A percentile compares a stretch with the other conserved stretches of the same genome.
Evolutionary conservation across 148 eudicot genomes (phyloP).

Genomic region (Rhododendron vialii): DNA sequence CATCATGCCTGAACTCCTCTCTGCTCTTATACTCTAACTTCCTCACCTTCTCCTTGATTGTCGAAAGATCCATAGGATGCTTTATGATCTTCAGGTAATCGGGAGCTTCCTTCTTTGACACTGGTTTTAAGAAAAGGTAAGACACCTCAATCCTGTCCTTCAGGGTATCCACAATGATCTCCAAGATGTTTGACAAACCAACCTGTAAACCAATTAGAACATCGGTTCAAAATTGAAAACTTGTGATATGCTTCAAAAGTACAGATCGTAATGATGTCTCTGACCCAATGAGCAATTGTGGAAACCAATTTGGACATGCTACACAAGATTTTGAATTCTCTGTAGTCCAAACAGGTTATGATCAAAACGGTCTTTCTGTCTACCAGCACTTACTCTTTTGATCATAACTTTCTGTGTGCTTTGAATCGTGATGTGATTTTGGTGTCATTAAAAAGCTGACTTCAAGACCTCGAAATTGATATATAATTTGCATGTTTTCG

Average conservation of each 20-base stretch:
- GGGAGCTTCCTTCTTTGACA: slow-evolving; percentile 86
- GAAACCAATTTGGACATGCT: slow-evolving; percentile 2
- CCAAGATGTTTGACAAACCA: slow-evolving; percentile 76
- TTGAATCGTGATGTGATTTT: no score
- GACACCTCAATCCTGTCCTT: slow-evolving; percentile 53
- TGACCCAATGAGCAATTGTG: neutral
- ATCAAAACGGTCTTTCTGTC: no score
- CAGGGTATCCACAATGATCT: slow-evolving; percentile 68
- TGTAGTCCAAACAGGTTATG: no score
- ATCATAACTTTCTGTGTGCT: no score
- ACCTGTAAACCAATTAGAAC: slow-evolving; percentile 43
- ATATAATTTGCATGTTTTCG: no score
- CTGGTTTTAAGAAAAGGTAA: slow-evolving; percentile 79
- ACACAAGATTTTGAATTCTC: neutral
- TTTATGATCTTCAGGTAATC: slow-evolving; percentile 59
- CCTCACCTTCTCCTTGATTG: slow-evolving; percentile 73
- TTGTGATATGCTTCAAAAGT: neutral
- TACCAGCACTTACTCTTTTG: no score
- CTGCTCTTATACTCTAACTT: slow-evolving; percentile 68
- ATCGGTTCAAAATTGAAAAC: neutral
- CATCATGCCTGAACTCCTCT: slow-evolving; percentile 75
- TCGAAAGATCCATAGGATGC: slow-evolving; percentile 88
- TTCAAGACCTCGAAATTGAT: no score
- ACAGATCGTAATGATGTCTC: neutral
- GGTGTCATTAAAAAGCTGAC: no score